Conservation (phyloP, 345 rosid species). For the Luvunga scandens region DNA sequence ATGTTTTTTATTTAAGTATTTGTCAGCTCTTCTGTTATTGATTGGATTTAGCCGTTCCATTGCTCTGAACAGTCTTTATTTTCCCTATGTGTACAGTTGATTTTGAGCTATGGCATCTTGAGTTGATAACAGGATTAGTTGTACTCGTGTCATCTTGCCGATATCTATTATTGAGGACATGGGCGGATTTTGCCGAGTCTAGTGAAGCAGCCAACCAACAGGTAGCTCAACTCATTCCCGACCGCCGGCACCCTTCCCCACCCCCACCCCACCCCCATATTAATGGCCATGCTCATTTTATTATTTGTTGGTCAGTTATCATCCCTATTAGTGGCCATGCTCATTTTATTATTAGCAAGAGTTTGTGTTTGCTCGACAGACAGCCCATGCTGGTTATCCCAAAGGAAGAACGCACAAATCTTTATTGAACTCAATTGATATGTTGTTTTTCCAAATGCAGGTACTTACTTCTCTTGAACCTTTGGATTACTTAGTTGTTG, state of each 20-base stretch:
- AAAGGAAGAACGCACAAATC: neutral
- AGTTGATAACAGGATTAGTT: conserved; percentile 61
- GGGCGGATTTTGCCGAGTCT: conserved; percentile 87
- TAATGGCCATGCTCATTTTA: neutral
- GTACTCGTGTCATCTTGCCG: conserved; percentile 68
- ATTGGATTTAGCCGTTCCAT: neutral
- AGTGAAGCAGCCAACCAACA: conserved; percentile 79
- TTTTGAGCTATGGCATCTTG: conserved; percentile 83
- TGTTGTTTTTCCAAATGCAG: conserved; percentile 30
- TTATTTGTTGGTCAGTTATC: neutral
- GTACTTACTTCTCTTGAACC: conserved; percentile 84
- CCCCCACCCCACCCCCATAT: neutral
- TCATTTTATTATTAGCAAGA: neutral
- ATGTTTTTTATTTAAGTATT: neutral
- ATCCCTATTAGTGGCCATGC: neutral
- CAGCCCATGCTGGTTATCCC: neutral
- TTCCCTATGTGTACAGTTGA: conserved; percentile 55
- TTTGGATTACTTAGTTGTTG: conserved; percentile 68
- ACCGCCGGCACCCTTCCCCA: no score
- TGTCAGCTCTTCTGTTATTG: neutral
- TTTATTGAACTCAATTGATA: neutral
- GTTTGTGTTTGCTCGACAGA: neutral
- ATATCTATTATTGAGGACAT: conserved; percentile 58
- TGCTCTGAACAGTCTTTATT: neutral
- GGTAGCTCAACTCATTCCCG: conserved; percentile 32